Percentiles rank a stretch among this genome's conserved stretches.
phyloP scores from a whole-genome alignment of 202 grass and related monocot genomes.

The Cymbopogon flexuosus region DNA sequence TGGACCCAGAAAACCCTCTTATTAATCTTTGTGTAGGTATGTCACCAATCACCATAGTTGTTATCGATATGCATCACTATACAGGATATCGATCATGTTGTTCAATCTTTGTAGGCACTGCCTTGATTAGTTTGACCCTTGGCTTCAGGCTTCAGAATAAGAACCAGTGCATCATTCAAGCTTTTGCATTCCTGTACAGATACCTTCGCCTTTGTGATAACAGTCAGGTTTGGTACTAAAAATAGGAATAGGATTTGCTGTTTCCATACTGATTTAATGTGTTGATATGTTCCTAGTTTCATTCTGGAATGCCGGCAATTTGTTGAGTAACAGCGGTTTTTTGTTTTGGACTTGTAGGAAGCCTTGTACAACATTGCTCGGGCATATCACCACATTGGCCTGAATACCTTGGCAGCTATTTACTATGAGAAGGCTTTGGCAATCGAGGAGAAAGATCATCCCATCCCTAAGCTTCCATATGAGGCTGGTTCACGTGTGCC shows the following conservation, averaged over 20 bases:
- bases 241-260: neutral
- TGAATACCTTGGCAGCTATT: constrained; percentile 62
- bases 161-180: constrained; percentile 84
- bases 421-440: constrained; percentile 89
- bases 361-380: constrained; percentile 83
- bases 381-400: constrained; percentile 81
- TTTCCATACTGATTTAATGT: neutral
- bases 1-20: constrained; percentile 76
- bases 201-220: constrained; percentile 60
- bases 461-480: constrained; percentile 73
- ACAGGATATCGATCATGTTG: neutral
- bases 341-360: constrained; percentile 51
- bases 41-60: neutral
- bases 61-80: neutral
- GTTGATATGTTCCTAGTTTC: neutral
- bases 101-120: constrained; percentile 51
- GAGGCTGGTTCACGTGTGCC: constrained; percentile 36
- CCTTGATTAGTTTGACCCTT: constrained; percentile 80
- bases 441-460: constrained; percentile 49
- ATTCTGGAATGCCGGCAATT: neutral
- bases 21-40: constrained; percentile 88
- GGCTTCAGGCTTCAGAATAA: constrained; percentile 96
- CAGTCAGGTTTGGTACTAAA: constrained; percentile 53
- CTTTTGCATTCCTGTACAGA: constrained; percentile 71
- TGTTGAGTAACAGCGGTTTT: neutral